These are phyloP conservation scores for Cryphonectria nitschkei DNA, from an alignment of 2,329 filamentous ascomycete genomes.

Conservation along the genomic window DNA sequence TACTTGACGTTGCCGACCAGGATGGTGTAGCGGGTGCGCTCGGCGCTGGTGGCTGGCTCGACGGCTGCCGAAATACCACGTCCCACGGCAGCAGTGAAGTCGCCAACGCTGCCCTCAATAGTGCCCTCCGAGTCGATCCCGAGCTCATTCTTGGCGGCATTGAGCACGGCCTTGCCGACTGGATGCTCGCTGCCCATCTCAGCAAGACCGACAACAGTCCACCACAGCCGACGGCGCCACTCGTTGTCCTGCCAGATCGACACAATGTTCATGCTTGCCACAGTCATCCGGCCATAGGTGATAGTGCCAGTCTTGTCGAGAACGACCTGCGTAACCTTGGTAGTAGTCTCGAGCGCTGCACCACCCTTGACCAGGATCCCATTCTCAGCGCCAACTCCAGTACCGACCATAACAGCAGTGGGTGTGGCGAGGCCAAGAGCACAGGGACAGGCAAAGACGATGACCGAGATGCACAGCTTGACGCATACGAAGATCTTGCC, in stretches of 20 bases:
- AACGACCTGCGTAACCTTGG: slow-evolving; percentile 86
- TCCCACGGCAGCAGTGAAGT: slow-evolving; percentile 83
- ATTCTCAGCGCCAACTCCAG: slow-evolving; percentile 92
- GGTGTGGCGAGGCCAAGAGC: slow-evolving; percentile 94
- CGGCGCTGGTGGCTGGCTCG: slow-evolving; percentile 71
- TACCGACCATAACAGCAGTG: slow-evolving; percentile 98
- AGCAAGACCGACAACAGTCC: slow-evolving; percentile 92
- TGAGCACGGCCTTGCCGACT: slow-evolving; percentile 85
- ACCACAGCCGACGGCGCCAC: slow-evolving; percentile 79
- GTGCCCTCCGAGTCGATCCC: slow-evolving; percentile 71
- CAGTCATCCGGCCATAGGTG: slow-evolving; percentile 93
- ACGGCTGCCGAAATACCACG: slow-evolving; percentile 83
- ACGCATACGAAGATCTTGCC: slow-evolving; percentile 96
- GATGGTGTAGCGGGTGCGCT: slow-evolving; percentile 75
- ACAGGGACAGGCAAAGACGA: slow-evolving; percentile 97
- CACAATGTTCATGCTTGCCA: slow-evolving; percentile 71
- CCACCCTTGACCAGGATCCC: slow-evolving; percentile 98
- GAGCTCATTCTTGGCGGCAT: slow-evolving; percentile 75
- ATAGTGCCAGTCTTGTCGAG: slow-evolving; percentile 96
- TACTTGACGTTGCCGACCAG: slow-evolving; percentile 82
- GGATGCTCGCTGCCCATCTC: slow-evolving; percentile 97
- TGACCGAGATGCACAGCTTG: slow-evolving; percentile 96
- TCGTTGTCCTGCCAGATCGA: slow-evolving; percentile 71
- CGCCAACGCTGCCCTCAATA: slow-evolving; percentile 81
- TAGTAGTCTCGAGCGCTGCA: slow-evolving; percentile 86